phyloP scores from a whole-genome alignment of 768 basidiomycete genomes.

The Mycena epipterygia region DNA sequence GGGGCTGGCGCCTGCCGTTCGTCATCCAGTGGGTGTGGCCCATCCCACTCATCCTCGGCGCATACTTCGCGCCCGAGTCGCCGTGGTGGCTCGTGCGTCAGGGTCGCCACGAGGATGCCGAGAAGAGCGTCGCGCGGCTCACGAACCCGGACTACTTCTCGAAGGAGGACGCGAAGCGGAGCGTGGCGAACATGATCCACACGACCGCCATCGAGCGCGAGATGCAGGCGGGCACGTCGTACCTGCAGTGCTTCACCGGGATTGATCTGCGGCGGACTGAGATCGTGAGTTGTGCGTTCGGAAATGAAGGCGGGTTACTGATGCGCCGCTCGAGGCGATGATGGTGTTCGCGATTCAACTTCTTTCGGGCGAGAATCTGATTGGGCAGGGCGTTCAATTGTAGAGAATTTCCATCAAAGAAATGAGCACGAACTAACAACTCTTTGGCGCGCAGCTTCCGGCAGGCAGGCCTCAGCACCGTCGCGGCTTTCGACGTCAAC shows the following conservation, averaged over 20 bases:
- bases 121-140: slow-evolving; percentile 32
- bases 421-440: not conserved
- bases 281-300: slow-evolving; percentile 27
- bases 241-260: slow-evolving; percentile 38
- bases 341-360: slow-evolving; percentile 44
- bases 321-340: slow-evolving; percentile 33
- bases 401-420: not conserved
- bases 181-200: slow-evolving; percentile 41
- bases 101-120: slow-evolving; percentile 37
- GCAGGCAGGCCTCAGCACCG: slow-evolving; percentile 34
- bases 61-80: slow-evolving; percentile 35
- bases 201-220: slow-evolving; percentile 40
- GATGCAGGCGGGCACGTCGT: slow-evolving; percentile 37
- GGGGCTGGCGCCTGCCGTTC: slow-evolving; percentile 42
- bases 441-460: slow-evolving; percentile 20
- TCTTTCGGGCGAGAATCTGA: slow-evolving; percentile 39
- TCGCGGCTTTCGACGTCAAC: slow-evolving; percentile 36
- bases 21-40: slow-evolving; percentile 43
- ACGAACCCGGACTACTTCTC: slow-evolving; percentile 34
- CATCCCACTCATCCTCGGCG: slow-evolving; percentile 35
- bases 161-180: slow-evolving; percentile 32
- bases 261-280: slow-evolving; percentile 39
- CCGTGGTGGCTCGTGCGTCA: slow-evolving; percentile 43
- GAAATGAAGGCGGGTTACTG: not conserved
- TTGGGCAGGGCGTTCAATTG: slow-evolving; percentile 42